Conservation (phyloP, 495 filamentous ascomycete species). For the Platismatia glauca region DNA sequence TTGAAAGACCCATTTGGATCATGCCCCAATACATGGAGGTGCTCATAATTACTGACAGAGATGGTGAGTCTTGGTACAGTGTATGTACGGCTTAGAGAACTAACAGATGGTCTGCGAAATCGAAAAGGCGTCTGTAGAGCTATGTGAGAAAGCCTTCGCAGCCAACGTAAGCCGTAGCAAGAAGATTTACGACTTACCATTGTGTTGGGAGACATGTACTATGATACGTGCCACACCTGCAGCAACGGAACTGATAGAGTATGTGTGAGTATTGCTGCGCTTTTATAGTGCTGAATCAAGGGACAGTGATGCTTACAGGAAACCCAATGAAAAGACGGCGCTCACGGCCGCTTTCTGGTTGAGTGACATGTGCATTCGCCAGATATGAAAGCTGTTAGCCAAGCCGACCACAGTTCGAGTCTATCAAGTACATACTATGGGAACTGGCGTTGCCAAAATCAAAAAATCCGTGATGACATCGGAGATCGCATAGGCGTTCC, state of each 20-base stretch:
- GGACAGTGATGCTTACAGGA: slow-evolving; percentile 8
- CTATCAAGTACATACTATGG: slow-evolving; percentile 1
- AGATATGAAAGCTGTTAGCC: slow-evolving; percentile 1
- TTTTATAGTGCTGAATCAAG: not conserved
- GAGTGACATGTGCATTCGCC: slow-evolving; percentile 4
- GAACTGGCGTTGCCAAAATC: slow-evolving; percentile 10
- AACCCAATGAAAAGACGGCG: slow-evolving; percentile 1
- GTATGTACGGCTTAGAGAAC: not conserved
- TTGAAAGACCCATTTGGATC: slow-evolving; percentile 6
- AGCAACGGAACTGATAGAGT: not conserved
- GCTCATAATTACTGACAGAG: not conserved
- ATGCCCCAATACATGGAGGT: slow-evolving; percentile 8
- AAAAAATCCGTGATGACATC: slow-evolving; percentile 13
- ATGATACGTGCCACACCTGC: not conserved
- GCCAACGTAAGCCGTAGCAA: not conserved
- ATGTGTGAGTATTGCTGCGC: not conserved
- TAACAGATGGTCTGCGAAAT: slow-evolving; percentile 5
- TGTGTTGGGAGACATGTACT: not conserved
- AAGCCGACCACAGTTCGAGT: not conserved
- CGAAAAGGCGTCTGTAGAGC: slow-evolving; percentile 22
- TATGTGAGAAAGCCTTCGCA: not conserved
- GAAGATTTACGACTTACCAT: not conserved
- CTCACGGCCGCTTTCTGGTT: not conserved
- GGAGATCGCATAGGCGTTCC: slow-evolving; percentile 5
- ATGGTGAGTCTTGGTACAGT: not conserved